A percentile compares a stretch with the other conserved stretches of the same genome.
These are phyloP conservation scores for Hypoxylon trugodes DNA, from an alignment of 495 filamentous ascomycete genomes.

Conservation along the genomic window DNA sequence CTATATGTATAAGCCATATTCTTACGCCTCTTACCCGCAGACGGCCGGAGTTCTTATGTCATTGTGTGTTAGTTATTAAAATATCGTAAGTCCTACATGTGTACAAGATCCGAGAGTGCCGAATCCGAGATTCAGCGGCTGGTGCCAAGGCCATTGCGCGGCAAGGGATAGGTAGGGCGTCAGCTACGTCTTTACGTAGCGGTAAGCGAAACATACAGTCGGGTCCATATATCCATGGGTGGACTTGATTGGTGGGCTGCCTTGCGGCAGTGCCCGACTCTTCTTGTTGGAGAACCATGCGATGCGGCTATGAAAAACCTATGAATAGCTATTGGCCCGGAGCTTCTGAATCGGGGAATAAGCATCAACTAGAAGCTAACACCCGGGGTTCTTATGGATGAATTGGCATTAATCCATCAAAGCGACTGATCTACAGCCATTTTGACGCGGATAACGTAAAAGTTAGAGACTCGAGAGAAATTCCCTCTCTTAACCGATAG, in stretches of 20 bases:
- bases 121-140: neutral
- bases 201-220: slow-evolving; percentile 23
- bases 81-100: neutral
- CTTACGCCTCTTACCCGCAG: neutral
- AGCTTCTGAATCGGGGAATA: neutral
- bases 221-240: neutral
- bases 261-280: slow-evolving; percentile 8
- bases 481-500: neutral
- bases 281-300: neutral
- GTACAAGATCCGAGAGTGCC: slow-evolving; percentile 16
- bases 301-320: neutral
- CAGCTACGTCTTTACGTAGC: neutral
- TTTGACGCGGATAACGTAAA: neutral
- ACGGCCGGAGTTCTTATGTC: neutral
- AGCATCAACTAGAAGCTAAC: neutral
- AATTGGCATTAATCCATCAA: neutral
- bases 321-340: slow-evolving; percentile 1
- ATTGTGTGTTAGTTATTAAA: neutral
- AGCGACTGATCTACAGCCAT: no score
- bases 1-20: neutral
- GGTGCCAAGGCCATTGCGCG: neutral
- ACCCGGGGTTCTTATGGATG: neutral
- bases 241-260: slow-evolving; percentile 4
- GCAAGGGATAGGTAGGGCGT: slow-evolving; percentile 14
- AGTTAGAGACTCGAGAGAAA: neutral